Evolutionary conservation across 768 basidiomycete species (phyloP), one percentile per base, ranked within the genome.

Genomic region (Trametes meyenii): DNA sequence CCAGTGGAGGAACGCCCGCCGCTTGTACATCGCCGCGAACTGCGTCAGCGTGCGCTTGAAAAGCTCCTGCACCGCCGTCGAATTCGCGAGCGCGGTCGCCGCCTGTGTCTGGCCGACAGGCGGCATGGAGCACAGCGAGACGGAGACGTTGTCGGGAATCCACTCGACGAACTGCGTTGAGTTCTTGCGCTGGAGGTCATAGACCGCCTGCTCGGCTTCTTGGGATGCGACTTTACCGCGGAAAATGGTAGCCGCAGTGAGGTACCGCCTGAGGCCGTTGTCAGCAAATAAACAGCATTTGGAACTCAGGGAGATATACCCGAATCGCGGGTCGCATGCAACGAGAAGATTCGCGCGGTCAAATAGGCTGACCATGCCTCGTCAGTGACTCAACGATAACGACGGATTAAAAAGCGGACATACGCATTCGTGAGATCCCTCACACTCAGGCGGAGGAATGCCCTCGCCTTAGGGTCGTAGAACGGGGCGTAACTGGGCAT

Each of bases 401-500:
- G 29, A 50, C 17, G 17, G 14, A 16, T 14, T 44, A 16, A 4
- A 5, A 2, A 33, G 40, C 26, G 11, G 46, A 72, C 87, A 48
- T 76, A 93, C 91, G 87, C 85, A 65, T 82, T 79, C 0, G 90
- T 93, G 56, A 96, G 71, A 64, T 95, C 92, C 0, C 85, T 68
- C 3, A 91, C 79, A 6, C 84, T 84, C 45, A 81, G 74, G 24
- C 80, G 79, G 65, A 88, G 80, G 76, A 83, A 95, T 2, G 83
- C 75, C 50, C 77, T 78, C 0, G 86, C 79, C 56, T 84, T 85
- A 2, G 85, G 80, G 66, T 93, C 84, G 64, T 83, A 86, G 67
- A 98, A 86, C 0, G 97, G 97, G 0, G 94, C 94, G 72, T 94
- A 97, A 66, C 93, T 95, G 50, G 94, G 93, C 80, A 94, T 91